These are phyloP conservation scores for Nymphaea colorata DNA, from an alignment of 164 flowering plant genomes.

Conservation along the genomic window DNA sequence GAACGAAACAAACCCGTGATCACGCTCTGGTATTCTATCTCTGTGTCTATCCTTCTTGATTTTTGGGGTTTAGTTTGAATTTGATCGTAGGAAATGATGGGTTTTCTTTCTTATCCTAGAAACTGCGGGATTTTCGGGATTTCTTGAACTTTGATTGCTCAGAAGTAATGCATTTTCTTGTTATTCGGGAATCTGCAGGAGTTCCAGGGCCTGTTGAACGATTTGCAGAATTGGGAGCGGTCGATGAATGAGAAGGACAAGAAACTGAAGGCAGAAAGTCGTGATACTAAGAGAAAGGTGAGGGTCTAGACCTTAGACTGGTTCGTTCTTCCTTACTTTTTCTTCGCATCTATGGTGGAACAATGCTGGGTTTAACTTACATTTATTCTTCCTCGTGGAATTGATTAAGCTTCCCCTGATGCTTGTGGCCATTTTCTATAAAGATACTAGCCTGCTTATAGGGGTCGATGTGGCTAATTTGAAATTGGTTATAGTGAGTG, in stretches of 20 bases:
- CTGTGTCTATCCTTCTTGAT: neutral
- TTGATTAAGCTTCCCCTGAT: neutral
- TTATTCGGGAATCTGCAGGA: conserved; percentile 25
- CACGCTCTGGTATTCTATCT: neutral
- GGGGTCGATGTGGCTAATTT: neutral
- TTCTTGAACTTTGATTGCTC: no score
- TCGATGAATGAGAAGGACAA: conserved; percentile 53
- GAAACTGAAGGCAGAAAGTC: conserved; percentile 30
- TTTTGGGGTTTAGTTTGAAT: neutral
- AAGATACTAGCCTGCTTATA: neutral
- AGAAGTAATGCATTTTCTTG: neutral
- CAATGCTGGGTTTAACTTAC: no score
- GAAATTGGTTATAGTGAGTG: neutral
- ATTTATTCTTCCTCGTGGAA: neutral
- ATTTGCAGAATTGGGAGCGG: conserved; percentile 83
- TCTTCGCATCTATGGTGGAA: no score
- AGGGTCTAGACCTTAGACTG: neutral
- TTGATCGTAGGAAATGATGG: neutral
- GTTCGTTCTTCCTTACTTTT: neutral
- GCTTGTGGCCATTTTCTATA: neutral
- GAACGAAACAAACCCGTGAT: neutral
- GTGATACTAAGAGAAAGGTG: conserved; percentile 17
- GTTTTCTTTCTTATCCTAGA: neutral
- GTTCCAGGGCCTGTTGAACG: conserved; percentile 69
- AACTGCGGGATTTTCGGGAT: neutral